These are phyloP conservation scores for Melanopsichium pennsylvanicum DNA, from an alignment of 1,284 basidiomycete species.

Conservation along the genomic window DNA sequence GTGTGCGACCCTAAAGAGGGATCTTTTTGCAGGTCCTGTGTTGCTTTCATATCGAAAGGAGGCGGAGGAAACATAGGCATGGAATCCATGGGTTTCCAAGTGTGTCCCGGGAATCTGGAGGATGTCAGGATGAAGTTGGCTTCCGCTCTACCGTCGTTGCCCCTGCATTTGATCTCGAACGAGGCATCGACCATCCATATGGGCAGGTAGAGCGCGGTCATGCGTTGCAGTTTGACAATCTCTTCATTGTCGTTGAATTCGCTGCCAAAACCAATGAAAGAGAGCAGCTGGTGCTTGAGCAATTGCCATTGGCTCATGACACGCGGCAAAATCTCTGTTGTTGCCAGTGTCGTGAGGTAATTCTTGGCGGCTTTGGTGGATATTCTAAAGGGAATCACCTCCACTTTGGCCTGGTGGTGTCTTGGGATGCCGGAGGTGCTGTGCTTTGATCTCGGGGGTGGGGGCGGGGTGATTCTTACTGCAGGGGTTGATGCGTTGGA, in stretches of 20 bases:
- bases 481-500: constrained; percentile 6
- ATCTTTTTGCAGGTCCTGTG: constrained; percentile 4
- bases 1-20: constrained; percentile 2
- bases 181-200: constrained; percentile 42
- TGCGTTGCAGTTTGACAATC: constrained; percentile 26
- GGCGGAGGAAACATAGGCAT: constrained; percentile 35
- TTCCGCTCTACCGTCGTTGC: constrained; percentile 39
- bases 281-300: constrained; percentile 21
- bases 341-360: constrained; percentile 22
- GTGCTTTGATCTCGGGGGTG: too few relatives aligned
- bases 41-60: constrained; percentile 24
- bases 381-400: constrained; percentile 35
- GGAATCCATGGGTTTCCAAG: constrained; percentile 46
- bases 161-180: constrained; percentile 42
- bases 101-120: constrained; percentile 34
- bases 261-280: constrained; percentile 13
- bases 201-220: constrained; percentile 42
- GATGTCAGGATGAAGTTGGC: constrained; percentile 24
- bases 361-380: constrained; percentile 20
- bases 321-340: constrained; percentile 21
- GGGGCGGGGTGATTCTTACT: too few relatives aligned
- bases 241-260: constrained; percentile 5
- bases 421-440: constrained; percentile 9
- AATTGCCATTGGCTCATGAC: constrained; percentile 17
- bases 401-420: constrained; percentile 38